phyloP scores from a whole-genome alignment of 1,284 basidiomycete species.

The Ustilago cynodontis region DNA sequence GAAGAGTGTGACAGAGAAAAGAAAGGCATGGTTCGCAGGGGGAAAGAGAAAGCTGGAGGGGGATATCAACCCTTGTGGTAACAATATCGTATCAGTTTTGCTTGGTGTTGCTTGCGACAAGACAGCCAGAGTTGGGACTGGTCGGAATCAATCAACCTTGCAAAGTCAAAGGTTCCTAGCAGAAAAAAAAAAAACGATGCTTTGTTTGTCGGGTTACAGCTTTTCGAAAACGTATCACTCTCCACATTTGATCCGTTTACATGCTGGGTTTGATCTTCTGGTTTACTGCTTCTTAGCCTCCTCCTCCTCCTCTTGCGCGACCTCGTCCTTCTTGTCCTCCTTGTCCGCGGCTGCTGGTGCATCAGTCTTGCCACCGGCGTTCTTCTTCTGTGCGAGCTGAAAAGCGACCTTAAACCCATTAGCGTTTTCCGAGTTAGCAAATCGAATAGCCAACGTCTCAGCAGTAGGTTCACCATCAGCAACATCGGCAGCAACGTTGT shows the following conservation, averaged over 20 bases:
- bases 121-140: too few species aligned
- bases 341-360: constrained; percentile 33
- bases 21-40: background rate
- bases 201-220: constrained; percentile 36
- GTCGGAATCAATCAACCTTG: too few species aligned
- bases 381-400: constrained; percentile 62
- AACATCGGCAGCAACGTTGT: constrained; percentile 90
- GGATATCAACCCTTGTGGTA: constrained; percentile 43
- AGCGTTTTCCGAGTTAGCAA: constrained; percentile 88
- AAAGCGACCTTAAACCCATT: constrained; percentile 68
- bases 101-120: background rate
- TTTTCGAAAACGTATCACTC: constrained; percentile 7
- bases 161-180: too few species aligned
- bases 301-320: constrained; percentile 35
- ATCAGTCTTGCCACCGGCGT: constrained; percentile 43
- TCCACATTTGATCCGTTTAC: background rate
- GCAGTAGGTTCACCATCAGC: constrained; percentile 82
- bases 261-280: background rate
- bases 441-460: constrained; percentile 97
- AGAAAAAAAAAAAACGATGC: background rate
- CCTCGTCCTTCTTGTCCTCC: constrained; percentile 33
- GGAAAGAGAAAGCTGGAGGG: constrained; percentile 23
- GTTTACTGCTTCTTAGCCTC: constrained; percentile 35
- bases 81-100: background rate
- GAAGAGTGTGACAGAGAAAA: background rate